phyloP scores from a whole-genome alignment of 2,329 filamentous ascomycete genomes.

The Exophiala sp. region DNA sequence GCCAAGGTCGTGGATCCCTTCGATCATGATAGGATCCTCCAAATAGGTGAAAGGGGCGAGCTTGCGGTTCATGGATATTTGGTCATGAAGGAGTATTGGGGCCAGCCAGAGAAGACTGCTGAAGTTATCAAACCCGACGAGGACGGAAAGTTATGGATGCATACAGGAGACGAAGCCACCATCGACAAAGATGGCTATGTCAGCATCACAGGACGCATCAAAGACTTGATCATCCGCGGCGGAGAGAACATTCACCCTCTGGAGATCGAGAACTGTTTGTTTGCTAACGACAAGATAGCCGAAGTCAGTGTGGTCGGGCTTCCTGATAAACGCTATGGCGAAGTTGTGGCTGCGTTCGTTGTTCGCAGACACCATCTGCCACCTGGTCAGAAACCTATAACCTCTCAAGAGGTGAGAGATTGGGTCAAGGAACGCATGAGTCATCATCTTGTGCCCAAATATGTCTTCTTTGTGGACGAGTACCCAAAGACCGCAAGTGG shows the following conservation, averaged over 20 bases:
- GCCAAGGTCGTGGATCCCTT: slow-evolving; percentile 69
- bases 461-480: slow-evolving; percentile 79
- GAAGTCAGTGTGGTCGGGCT: slow-evolving; percentile 82
- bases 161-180: slow-evolving; percentile 81
- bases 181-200: slow-evolving; percentile 75
- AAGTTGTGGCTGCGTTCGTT: slow-evolving; percentile 80
- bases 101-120: slow-evolving; percentile 61
- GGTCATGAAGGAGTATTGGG: slow-evolving; percentile 87
- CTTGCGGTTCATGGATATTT: slow-evolving; percentile 77
- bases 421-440: slow-evolving; percentile 69
- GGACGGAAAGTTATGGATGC: slow-evolving; percentile 68
- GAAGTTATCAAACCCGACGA: slow-evolving; percentile 52
- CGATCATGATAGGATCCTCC: slow-evolving; percentile 60
- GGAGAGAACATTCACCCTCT: slow-evolving; percentile 95
- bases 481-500: slow-evolving; percentile 94
- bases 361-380: slow-evolving; percentile 43
- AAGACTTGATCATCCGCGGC: slow-evolving; percentile 89
- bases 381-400: slow-evolving; percentile 49
- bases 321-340: slow-evolving; percentile 74
- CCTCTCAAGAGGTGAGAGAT: slow-evolving; percentile 54
- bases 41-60: slow-evolving; percentile 66
- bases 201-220: slow-evolving; percentile 59
- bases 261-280: slow-evolving; percentile 83
- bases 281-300: slow-evolving; percentile 62
- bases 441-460: slow-evolving; percentile 74